Evolutionary conservation across 257 asterid genomes (phyloP).

Genomic region (Solanum bulbocastanum): DNA sequence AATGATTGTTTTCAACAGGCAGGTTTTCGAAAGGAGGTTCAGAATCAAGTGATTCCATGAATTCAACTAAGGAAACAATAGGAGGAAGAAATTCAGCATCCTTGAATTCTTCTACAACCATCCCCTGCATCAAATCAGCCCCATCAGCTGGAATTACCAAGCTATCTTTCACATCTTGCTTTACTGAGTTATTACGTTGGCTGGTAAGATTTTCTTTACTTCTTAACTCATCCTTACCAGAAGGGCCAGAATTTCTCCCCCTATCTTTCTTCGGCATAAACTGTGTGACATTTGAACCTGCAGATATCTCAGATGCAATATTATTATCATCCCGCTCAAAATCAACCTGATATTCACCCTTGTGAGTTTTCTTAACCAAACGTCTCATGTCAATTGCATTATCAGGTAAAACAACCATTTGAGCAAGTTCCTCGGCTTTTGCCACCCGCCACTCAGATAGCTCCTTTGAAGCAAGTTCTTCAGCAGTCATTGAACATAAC

Average conservation of each 20-base stretch:
- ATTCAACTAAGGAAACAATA: constrained; percentile 84
- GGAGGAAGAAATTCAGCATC: constrained; percentile 85
- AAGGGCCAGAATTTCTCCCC: constrained; percentile 9
- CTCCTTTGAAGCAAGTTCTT: constrained; percentile 99
- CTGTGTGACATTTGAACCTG: constrained; percentile 25
- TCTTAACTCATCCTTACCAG: constrained; percentile 27
- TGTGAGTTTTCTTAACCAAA: constrained; percentile 90
- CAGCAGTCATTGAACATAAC: constrained; percentile 91
- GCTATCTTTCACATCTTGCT: constrained; percentile 48
- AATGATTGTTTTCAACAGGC: constrained; percentile 35
- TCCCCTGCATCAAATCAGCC: constrained; percentile 90
- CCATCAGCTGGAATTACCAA: constrained; percentile 81
- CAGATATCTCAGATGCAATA: constrained; percentile 53
- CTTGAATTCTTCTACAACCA: constrained; percentile 86
- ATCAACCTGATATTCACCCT: constrained; percentile 96
- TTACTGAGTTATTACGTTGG: constrained; percentile 33
- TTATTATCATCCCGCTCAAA: constrained; percentile 51
- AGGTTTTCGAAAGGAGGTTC: constrained; percentile 86
- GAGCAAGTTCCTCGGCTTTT: constrained; percentile 88
- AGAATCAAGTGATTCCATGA: constrained; percentile 89
- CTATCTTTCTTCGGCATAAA: constrained; percentile 16
- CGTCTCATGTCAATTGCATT: constrained; percentile 70
- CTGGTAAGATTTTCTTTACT: constrained; percentile 28
- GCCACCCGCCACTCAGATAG: constrained; percentile 93
- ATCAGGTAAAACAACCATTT: constrained; percentile 89